Evolutionary conservation across 805 yeast species (phyloP), one percentile per base, ranked within the genome.

Genomic region (Wickerhamiella galacta): DNA sequence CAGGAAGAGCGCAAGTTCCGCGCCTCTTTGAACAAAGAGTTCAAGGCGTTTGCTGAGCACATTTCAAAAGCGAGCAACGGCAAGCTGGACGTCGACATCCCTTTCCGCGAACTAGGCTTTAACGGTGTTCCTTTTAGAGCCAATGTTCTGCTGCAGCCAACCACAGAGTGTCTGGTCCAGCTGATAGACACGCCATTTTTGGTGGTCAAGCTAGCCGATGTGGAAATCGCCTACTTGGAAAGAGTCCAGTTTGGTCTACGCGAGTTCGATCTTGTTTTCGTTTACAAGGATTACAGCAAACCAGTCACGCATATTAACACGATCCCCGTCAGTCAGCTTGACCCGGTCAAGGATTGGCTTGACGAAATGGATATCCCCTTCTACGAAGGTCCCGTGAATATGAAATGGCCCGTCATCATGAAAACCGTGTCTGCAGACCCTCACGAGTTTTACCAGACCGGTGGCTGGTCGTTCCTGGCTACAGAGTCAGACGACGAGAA

Each of bases 41-140:
- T 85, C 60, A 75, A 73, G 56, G 64, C 67, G 30, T 90, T 83
- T 60, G 87, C 87, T 14, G 95, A 90, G 57, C 70, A 75, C 40
- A 85, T 90, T 43, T 75, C 94, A 10, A 95, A 82, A 42, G 77
- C 90, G 0, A 74, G 93, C 0, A 70, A 72, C 48, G 93, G 93
- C 21, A 54, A 73, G 40, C 63, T 85, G 27, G 95, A 83, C 46
- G 73, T 90, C 36, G 98, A 90, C 57, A 70, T 81, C 34, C 95
- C 98, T 23, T 82, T 90, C 61, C 72, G 95, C 52, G 96, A 90
- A 51, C 67, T 90, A 35, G 98, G 96, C 19, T 90, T 90, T 68
- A 80, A 74, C 44, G 98, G 98, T 68, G 98, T 90, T 18, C 96
- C 98, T 25, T 79, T 76, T 56, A 70, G 96, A 51, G 80, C 95